Percentiles rank a stretch among this genome's conserved stretches.
These are phyloP conservation scores for Pseudogymnoascus sp. DNA, from an alignment of 2,329 filamentous ascomycete genomes.

Conservation along the genomic window DNA sequence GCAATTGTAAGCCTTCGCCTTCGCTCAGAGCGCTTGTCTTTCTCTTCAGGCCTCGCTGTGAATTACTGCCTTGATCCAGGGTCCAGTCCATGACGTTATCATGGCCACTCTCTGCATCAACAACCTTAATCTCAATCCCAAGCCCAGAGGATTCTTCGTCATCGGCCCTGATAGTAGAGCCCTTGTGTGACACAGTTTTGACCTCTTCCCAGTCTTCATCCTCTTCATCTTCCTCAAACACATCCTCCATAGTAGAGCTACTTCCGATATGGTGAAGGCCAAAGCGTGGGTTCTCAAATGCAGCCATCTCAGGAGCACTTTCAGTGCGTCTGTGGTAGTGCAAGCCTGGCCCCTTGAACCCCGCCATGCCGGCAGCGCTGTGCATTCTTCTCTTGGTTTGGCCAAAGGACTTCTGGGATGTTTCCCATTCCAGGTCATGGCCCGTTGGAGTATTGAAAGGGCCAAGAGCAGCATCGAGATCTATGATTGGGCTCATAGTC, in stretches of 20 bases:
- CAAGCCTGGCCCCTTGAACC: conserved; percentile 61
- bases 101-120: conserved; percentile 35
- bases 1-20: conserved; percentile 25
- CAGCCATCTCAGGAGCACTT: conserved; percentile 70
- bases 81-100: conserved; percentile 34
- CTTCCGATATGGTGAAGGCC: conserved; percentile 53
- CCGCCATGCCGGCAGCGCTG: conserved; percentile 64
- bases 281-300: conserved; percentile 64
- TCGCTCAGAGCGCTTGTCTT: conserved; percentile 43
- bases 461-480: conserved; percentile 86
- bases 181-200: conserved; percentile 27
- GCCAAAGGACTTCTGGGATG: conserved; percentile 50
- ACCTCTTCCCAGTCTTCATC: conserved; percentile 39
- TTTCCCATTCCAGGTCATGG: conserved; percentile 58
- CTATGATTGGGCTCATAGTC: conserved; percentile 71
- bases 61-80: conserved; percentile 28
- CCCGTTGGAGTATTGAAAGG: conserved; percentile 77
- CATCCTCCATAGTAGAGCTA: conserved; percentile 72
- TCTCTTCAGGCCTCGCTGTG: conserved; percentile 30
- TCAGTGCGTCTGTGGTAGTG: conserved; percentile 73
- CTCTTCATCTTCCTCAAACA: conserved; percentile 79
- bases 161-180: conserved; percentile 29
- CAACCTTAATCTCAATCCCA: conserved; percentile 39
- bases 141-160: conserved; percentile 30
- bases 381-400: conserved; percentile 62